Evolutionary conservation across 495 filamentous ascomycete genomes (phyloP).

Genomic region (Penicillium paradoxum): DNA sequence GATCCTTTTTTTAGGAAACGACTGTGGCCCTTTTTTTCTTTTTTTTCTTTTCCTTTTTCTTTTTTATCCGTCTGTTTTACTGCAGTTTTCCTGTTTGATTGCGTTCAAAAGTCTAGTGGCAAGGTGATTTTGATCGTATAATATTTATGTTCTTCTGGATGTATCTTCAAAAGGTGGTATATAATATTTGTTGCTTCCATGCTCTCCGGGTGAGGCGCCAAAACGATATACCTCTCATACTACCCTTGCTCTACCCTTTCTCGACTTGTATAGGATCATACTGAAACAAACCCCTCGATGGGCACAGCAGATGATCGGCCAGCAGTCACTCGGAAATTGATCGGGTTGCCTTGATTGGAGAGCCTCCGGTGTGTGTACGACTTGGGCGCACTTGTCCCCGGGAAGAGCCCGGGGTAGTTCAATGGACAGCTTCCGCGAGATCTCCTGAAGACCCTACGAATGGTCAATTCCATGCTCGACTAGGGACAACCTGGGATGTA

Average conservation of each 20-base stretch:
- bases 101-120: neutral
- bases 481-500: slow-evolving; percentile 8
- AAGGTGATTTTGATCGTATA: neutral
- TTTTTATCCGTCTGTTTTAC: neutral
- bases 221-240: neutral
- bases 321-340: slow-evolving; percentile 18
- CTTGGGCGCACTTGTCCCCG: slow-evolving; percentile 12
- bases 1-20: slow-evolving; percentile 24
- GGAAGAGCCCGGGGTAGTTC: slow-evolving; percentile 8
- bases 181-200: neutral
- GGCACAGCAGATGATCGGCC: slow-evolving; percentile 18
- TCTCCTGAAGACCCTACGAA: neutral
- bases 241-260: neutral
- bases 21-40: slow-evolving; percentile 15
- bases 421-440: slow-evolving; percentile 7
- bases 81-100: neutral
- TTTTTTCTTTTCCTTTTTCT: neutral
- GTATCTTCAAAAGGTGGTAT: neutral
- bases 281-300: neutral
- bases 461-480: slow-evolving; percentile 17
- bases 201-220: neutral
- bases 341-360: slow-evolving; percentile 21
- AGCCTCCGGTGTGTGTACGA: slow-evolving; percentile 14
- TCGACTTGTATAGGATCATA: neutral
- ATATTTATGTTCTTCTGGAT: neutral